Evolutionary conservation across 352 stramenopile species (phyloP).

Genomic region (Globisporangium abappressorium): DNA sequence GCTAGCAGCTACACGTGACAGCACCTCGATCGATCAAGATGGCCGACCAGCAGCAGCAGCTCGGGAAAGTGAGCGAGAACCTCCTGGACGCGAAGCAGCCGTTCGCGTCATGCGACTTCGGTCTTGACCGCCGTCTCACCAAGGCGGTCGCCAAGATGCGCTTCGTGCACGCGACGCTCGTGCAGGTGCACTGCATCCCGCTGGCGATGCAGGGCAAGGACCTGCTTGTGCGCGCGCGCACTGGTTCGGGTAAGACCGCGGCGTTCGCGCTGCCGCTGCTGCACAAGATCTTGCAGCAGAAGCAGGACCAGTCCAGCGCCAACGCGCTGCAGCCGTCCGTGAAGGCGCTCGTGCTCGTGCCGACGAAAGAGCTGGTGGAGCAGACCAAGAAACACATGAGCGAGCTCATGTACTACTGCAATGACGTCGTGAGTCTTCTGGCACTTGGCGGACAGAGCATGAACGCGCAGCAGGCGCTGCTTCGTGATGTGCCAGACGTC

Average conservation of each 20-base stretch:
- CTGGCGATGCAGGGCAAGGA: slow-evolving; percentile 92
- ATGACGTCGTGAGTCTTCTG: slow-evolving; percentile 91
- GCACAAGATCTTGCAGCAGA: slow-evolving; percentile 90
- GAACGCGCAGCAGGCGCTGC: slow-evolving; percentile 82
- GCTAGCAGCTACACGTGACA: slow-evolving; percentile 4
- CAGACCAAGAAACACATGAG: slow-evolving; percentile 91
- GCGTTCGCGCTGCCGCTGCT: slow-evolving; percentile 92
- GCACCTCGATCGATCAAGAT: slow-evolving; percentile 12
- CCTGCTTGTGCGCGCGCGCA: slow-evolving; percentile 90
- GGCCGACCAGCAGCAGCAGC: slow-evolving; percentile 17
- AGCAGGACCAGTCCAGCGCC: slow-evolving; percentile 48
- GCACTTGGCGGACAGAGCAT: slow-evolving; percentile 90
- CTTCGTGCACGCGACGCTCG: slow-evolving; percentile 93
- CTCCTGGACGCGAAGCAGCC: slow-evolving; percentile 76
- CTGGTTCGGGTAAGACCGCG: slow-evolving; percentile 93
- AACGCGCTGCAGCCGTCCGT: slow-evolving; percentile 39
- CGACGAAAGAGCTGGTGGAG: slow-evolving; percentile 96
- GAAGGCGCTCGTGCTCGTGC: slow-evolving; percentile 94
- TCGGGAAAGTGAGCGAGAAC: slow-evolving; percentile 61
- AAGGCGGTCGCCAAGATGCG: slow-evolving; percentile 93
- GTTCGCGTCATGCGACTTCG: slow-evolving; percentile 83
- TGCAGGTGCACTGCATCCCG: slow-evolving; percentile 94
- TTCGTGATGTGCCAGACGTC: slow-evolving; percentile 89
- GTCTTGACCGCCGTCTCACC: slow-evolving; percentile 89
- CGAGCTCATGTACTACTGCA: slow-evolving; percentile 97